A percentile compares a stretch with the other conserved stretches of the same genome.
Conservation (phyloP, 2,329 filamentous ascomycete species). For the Ophiocordyceps unilateralis region DNA sequence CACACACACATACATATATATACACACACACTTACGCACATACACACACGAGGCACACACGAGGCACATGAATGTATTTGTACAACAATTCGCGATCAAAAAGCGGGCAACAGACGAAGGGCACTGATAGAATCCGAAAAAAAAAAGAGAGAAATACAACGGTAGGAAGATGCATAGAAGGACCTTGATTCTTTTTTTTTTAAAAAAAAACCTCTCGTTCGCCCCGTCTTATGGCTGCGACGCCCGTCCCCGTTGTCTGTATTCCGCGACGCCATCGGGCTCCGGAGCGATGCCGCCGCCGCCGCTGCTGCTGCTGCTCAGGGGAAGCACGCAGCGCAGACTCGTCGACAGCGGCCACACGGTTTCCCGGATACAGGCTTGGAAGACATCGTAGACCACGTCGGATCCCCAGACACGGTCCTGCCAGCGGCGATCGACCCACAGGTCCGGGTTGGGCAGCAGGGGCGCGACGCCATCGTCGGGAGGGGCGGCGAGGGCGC, state of each 20-base stretch:
- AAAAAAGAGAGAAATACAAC: neutral
- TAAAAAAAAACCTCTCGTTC: too few relatives aligned
- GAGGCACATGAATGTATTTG: neutral
- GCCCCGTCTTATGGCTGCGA: neutral
- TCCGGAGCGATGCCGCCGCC: too few relatives aligned
- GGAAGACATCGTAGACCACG: slow-evolving; percentile 11
- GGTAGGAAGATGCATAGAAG: too few relatives aligned
- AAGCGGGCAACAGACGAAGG: neutral
- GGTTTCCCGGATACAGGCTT: too few relatives aligned
- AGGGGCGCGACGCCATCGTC: slow-evolving; percentile 2
- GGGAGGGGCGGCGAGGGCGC: slow-evolving; percentile 1
- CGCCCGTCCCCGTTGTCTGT: too few relatives aligned
- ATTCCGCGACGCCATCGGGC: neutral
- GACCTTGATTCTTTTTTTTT: too few relatives aligned
- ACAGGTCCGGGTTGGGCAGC: slow-evolving; percentile 8
- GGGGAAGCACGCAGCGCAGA: too few relatives aligned
- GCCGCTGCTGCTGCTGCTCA: too few relatives aligned
- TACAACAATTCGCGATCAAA: neutral
- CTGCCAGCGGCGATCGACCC: slow-evolving; percentile 9
- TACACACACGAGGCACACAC: neutral
- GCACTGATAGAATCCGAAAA: neutral
- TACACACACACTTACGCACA: too few relatives aligned
- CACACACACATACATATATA: too few relatives aligned
- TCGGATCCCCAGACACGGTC: slow-evolving; percentile 15
- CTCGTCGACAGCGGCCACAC: too few relatives aligned